Evolutionary conservation across 2,329 filamentous ascomycete genomes (phyloP), one percentile per base, ranked within the genome.

Genomic region (Aureobasidium sp.): DNA sequence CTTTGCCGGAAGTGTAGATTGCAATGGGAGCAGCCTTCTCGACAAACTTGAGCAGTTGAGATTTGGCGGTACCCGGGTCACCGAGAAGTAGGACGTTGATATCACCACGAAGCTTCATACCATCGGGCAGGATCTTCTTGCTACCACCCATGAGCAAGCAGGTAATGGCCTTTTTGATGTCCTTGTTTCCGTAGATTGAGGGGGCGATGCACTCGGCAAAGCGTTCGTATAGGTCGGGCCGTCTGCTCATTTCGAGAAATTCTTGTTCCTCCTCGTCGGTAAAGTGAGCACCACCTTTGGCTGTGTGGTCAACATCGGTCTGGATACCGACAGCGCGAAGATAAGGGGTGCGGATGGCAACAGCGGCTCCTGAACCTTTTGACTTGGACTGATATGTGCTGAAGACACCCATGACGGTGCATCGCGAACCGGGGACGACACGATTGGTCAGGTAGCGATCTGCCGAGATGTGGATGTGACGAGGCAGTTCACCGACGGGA

Each of bases 1-100:
- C 94, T 75, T 99, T 99, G 67, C 94, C 94, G 5, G 94, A 99
- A 0, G 94, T 99, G 77, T 99, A 99, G 67, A 99, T 96, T 40
- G 94, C 93, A 64, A 97, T 96, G 1, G 94, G 94, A 1, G 94
- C 89, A 7, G 89, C 93, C 72, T 95, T 95, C 71, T 97, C 92
- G 6, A 97, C 94, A 70, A 97, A 99, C 72, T 99, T 99, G 42
- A 99, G 79, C 7, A 99, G 78, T 73, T 99, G 94, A 8, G 94
- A 99, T 74, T 99, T 99, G 61, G 94, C 94, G 1, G 94, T 99
- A 84, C 94, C 94, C 0, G 94, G 94, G 65, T 99, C 94, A 82
- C 94, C 94, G 25, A 99, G 87, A 27, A 99, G 83, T 13, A 99
- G 82, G 4, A 99, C 93, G 73, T 99, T 99, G 74, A 99, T 99